Evolutionary conservation across 306 rosid species (phyloP), one percentile per base, ranked within the genome.

Genomic region (Alnus glutinosa): DNA sequence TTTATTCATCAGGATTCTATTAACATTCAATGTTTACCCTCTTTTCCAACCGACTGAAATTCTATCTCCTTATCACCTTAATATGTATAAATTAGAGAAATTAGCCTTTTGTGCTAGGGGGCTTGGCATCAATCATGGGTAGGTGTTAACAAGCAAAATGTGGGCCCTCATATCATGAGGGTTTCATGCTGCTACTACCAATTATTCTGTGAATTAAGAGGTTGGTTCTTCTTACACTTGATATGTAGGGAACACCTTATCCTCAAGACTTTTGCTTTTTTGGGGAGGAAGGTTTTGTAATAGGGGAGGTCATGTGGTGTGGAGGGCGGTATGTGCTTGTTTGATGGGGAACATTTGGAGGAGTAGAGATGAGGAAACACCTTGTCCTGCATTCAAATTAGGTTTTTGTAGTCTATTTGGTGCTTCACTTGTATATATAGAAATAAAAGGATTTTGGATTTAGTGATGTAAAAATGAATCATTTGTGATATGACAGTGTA

Each of bases 1-100:
- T 30, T 32, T 80, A 49, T 55, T 80, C 52, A 10, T 75, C 30
- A 32, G 69, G 46, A 32, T 19, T 23, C 68, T 64, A 18, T 19
- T 47, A 30, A 36, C 63, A 8, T 15, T 49, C 28, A 11, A 23
- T 14, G 8, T 28, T 37, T 39, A 5, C 18, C 51, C 2, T 13
- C 55, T 58, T 64, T 37, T 47, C 36, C 23, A 64, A 15, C 71
- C 37, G 0, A 37, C 48, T 36, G 0, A 42, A 42, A 42, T 42
- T 42, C 5, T 64, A 48, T 13, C 23, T 19, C 37, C 37, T 34
- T 23, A 23, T 23, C 37, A 34, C 37, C 37, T 34, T 34, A 1
- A 34, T 46, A 34, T 64, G 15, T 36, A 14, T 48, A 15, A n/a
- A 16, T 37, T 36, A 64, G 7, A 64, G 71, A 37, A 64, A n/a